Percentiles rank a stretch among this genome's conserved stretches.
Conservation (phyloP, 441 rosid genomes). For the Francoa sonchifolia region DNA sequence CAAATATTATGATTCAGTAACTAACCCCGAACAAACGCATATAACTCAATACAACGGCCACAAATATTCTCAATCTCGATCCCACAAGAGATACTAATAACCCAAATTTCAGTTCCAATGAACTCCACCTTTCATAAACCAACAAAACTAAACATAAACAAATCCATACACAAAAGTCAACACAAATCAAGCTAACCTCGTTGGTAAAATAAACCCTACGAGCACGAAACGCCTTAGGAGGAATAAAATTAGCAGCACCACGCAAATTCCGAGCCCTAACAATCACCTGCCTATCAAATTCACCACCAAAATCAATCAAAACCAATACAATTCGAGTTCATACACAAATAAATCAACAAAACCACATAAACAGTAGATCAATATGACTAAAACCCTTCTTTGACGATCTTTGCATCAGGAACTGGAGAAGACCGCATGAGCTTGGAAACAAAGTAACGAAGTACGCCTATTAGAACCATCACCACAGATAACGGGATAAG, state of each 20-base stretch:
- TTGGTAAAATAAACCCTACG: slow-evolving; percentile 69
- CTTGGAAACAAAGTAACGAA: slow-evolving; percentile 81
- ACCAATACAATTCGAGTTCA: background rate
- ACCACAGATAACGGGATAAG: slow-evolving; percentile 81
- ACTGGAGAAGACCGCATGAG: slow-evolving; percentile 59
- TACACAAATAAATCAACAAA: background rate
- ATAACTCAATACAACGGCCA: background rate
- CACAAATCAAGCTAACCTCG: slow-evolving; percentile 40
- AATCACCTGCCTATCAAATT: slow-evolving; percentile 50
- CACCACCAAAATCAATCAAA: background rate
- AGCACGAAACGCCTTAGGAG: slow-evolving; percentile 73
- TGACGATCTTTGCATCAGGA: slow-evolving; percentile 69
- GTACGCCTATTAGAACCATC: slow-evolving; percentile 84
- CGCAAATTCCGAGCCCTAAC: slow-evolving; percentile 85
- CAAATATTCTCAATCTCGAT: background rate
- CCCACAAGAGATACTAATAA: too few relatives aligned
- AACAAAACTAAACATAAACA: background rate
- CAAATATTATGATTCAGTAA: too few relatives aligned
- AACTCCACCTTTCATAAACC: background rate
- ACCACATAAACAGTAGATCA: background rate
- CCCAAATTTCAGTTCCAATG: background rate
- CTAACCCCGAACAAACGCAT: background rate
- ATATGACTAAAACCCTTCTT: slow-evolving; percentile 55
- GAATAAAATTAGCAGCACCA: slow-evolving; percentile 74
- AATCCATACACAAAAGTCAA: background rate